Base-by-base conservation (phyloP, 371 early-diverging fungal genomes). In the Apophysomyces elegans region DNA sequence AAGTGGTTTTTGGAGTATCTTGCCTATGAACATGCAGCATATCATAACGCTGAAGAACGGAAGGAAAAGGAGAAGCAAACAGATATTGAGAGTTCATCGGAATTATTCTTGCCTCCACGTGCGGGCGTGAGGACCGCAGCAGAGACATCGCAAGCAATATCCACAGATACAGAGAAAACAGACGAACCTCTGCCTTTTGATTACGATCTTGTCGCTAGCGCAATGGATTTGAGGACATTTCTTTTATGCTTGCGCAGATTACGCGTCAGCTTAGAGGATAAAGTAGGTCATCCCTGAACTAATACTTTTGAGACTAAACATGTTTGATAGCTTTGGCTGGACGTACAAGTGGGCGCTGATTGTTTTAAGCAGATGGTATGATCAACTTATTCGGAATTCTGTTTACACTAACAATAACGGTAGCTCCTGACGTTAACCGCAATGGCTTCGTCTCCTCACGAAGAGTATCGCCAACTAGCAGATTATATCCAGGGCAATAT, bases 401-500 rank as follows among this genome's bases (percentile, higher is more conserved):
- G 1, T 47, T 11, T 18, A 32, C 37, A 13, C 16, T 12, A 4
- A 50, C 21, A 7, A 18, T n/a, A 5, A 9, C 8, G 16, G 4
- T 71, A 87, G 87, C 74, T 91, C 9, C 35, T 83, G 7, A 77
- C 84, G 0, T 57, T 90, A 12, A 67, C 79, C 18, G 74, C 64
- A 5, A 90, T 92, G 91, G 61, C 61, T 14, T 62, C 68, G 21
- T 81, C 86, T 7, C 63, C 71, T 6, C 67, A 81, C 12, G 81
- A 83, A 56, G 86, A 89, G 18, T 82, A 79, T 57, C 74, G 77
- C 0, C 87, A 89, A 7, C 78, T 84, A 0, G 84, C 91, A 6
- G 86, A 84, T 18, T 83, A 85, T 69, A 81, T 91, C 45, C 93
- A 89, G 65, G 84, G 83, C 65, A 91, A 91, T 47, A 63, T 93